Evolutionary conservation across 768 basidiomycete genomes (phyloP).

Genomic region (Termitomyces sp.): DNA sequence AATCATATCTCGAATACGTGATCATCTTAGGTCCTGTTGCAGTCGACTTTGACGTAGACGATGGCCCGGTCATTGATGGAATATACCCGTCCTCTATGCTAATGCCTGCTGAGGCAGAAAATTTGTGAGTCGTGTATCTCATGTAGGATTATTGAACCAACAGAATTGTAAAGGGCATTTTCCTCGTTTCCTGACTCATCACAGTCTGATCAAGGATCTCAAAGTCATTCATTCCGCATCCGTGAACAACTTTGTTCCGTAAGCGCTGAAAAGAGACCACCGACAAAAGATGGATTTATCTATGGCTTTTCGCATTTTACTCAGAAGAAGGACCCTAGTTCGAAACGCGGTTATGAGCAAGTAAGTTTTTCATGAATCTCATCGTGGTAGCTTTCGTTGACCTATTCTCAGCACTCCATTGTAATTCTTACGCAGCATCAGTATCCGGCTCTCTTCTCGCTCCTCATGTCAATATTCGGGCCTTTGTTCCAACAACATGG

Average conservation of each 20-base stretch:
- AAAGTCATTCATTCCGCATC: constrained; percentile 84
- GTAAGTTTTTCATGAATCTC: constrained; percentile 27
- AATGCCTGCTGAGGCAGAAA: constrained; percentile 65
- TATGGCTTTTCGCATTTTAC: constrained; percentile 79
- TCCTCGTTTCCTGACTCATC: constrained; percentile 88
- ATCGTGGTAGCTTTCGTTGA: not conserved
- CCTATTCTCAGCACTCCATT: constrained; percentile 53
- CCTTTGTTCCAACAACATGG: constrained; percentile 72
- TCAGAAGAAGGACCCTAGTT: constrained; percentile 56
- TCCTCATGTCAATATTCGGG: constrained; percentile 60
- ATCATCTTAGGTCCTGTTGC: constrained; percentile 1
- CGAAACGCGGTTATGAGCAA: constrained; percentile 79
- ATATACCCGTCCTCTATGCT: constrained; percentile 65
- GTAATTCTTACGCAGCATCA: constrained; percentile 77
- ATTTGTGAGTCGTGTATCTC: constrained; percentile 57
- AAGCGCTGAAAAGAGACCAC: constrained; percentile 25
- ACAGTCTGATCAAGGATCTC: constrained; percentile 78
- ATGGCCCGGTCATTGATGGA: constrained; percentile 73
- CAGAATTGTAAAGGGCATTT: constrained; percentile 61
- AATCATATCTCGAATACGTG: not conserved
- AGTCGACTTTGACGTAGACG: constrained; percentile 89
- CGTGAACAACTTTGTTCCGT: constrained; percentile 38
- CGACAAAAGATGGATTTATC: constrained; percentile 55
- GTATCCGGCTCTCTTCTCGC: constrained; percentile 80
- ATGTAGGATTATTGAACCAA: not conserved